Base-by-base conservation (phyloP, 2,329 filamentous ascomycete genomes). In the Fusarium annulatum region DNA sequence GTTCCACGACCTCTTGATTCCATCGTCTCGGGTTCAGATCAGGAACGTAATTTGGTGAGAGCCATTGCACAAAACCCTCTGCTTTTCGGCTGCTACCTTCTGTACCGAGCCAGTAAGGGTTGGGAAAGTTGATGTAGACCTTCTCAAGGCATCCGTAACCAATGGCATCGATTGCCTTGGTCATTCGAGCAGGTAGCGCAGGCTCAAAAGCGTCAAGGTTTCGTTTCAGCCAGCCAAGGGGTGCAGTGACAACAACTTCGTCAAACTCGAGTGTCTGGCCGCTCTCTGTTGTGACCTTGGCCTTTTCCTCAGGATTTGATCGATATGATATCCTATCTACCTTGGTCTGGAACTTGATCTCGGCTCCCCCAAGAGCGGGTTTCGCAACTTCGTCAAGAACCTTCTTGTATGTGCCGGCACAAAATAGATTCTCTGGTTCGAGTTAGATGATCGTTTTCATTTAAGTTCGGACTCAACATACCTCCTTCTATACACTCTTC, bases 1-100 rank as follows among this genome's bases (percentile, higher is more conserved):
- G 88, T 65, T 96, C 95, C 65, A 97, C 86, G 60, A 90, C 88
- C 82, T 96, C 92, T 81, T 94, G 92, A 70, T 91, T 89, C 93
- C 94, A 96, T 67, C 86, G 82, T 10, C 86, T 76, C 3, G 90
- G 88, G 74, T 93, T 92, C 3, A 89, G 88, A 57, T 88, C 83
- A 1, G 84, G 71, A 0, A 91, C 88, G 80, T 97, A 97, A 4
- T 79, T 82, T 6, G 94, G 94, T 1, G 90, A 84, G 41, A 95
- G 87, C 88, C 94, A 97, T 78, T 94, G 91, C 48, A 90, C 91
- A 81, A 96, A 95, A 30, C 92, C 90, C 9, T 91, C 87, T 41
- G 89, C 84, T 51, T 83, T 83, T 39, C 83, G 79, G 16, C 81
- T 80, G 36, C 81, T 73, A 1, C 78, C 77, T 42, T 89, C 84